Percentiles rank a stretch among this genome's conserved stretches.
Evolutionary conservation across 768 basidiomycete species (phyloP).

Genomic region (Grammothele lineata): DNA sequence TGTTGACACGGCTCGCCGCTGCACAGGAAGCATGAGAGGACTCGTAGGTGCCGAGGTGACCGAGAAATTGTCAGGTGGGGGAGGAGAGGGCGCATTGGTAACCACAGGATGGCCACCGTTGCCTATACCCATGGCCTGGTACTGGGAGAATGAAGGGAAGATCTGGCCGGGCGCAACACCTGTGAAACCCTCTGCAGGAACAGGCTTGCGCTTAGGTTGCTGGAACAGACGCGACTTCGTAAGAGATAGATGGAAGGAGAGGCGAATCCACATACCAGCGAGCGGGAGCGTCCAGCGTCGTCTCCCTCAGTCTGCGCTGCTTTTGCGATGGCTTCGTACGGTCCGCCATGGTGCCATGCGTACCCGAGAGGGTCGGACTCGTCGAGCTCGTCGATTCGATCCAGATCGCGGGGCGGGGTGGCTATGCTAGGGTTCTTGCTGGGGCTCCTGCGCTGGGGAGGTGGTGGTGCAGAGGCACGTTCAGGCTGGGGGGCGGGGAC

Average conservation of each 20-base stretch:
- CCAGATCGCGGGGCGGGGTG: constrained; percentile 37
- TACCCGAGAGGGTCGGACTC: constrained; percentile 67
- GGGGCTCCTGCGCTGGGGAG: constrained; percentile 17
- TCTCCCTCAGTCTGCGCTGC: constrained; percentile 19
- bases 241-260: too few relatives aligned
- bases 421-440: constrained; percentile 24
- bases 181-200: constrained; percentile 9
- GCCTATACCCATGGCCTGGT: constrained; percentile 16
- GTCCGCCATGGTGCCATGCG: constrained; percentile 63
- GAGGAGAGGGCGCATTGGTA: constrained; percentile 7
- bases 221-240: too few relatives aligned
- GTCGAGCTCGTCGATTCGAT: constrained; percentile 76
- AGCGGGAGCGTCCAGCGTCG: too few relatives aligned
- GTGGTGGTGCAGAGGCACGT: constrained; percentile 9
- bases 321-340: constrained; percentile 61
- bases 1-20: constrained; percentile 6
- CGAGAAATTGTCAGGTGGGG: constrained; percentile 5
- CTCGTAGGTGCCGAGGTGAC: constrained; percentile 2
- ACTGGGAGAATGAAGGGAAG: constrained; percentile 21
- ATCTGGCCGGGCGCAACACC: constrained; percentile 30
- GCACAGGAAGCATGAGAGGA: constrained; percentile 10
- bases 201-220: constrained; percentile 8
- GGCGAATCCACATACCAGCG: too few relatives aligned
- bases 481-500: background rate
- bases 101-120: background rate